Evolutionary conservation across 2,329 filamentous ascomycete species (phyloP), one percentile per base, ranked within the genome.

Genomic region (Biscogniauxia mediterranea): DNA sequence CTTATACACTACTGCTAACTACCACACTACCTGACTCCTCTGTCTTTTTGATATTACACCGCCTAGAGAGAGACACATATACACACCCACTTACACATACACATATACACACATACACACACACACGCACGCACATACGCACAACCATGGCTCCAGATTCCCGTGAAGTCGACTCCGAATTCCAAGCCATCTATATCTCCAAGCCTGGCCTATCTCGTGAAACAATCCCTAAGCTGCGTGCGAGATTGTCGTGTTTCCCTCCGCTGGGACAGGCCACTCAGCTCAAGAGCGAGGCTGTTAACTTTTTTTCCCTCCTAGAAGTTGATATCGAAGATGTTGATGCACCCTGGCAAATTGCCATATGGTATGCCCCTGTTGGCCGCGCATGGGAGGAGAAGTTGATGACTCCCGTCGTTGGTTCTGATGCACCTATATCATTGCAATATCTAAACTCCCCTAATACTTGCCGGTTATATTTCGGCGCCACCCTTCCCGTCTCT

Each of bases 201-300:
- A 75, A 75, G 38, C 38, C 38, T 17, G 38, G 38, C 38, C 38
- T 17, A 59, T 77, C 38, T 26, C 46, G 20, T 46, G 28, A 21
- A 55, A 19, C 49, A 32, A 3, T 32, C 25, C 17, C 52, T 57
- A 64, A 62, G 1, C 81, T 80, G 76, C 74, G 73, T 6, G 71
- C 74, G 42, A 68, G 70, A 13, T 66, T 84, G 19, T 78, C 79
- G 21, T 81, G 80, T 62, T 88, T 87, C 69, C 93, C 93, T 13
- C 86, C 92, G 1, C 76, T 97, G 56, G 91, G 89, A 1, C 90
- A 93, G 72, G 83, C 90, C 23, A 93, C 91, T 1, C 81, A 85
- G 55, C 71, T 91, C 20, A 75, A 79, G 25, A 71, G 73, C 20
- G 70, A 70, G 1, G 67, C 82, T 69, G 78, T 89, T 49, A 72